These are phyloP conservation scores for Solanum pimpinellifolium DNA, from an alignment of 257 asterid species.

Conservation along the genomic window DNA sequence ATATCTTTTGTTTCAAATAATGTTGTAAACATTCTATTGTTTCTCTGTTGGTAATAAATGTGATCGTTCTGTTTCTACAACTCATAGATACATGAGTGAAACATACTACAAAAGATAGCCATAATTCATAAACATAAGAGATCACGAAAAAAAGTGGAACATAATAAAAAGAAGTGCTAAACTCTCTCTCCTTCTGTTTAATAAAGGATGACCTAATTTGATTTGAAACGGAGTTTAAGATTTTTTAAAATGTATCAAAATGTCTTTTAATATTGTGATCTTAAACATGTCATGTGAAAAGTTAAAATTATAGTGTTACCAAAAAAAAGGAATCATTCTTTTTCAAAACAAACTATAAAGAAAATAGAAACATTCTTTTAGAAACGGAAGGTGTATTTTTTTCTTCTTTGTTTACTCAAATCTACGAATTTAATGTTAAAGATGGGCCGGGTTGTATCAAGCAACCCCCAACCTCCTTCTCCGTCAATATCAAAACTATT, in stretches of 20 bases:
- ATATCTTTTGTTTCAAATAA: not conserved
- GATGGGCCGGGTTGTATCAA: not conserved
- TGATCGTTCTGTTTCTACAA: not conserved
- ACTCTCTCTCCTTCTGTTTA: too few relatives aligned
- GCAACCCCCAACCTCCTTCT: not conserved
- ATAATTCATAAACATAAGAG: not conserved
- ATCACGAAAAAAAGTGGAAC: not conserved
- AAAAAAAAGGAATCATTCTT: accelerated
- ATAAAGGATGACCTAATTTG: too few relatives aligned
- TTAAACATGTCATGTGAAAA: too few relatives aligned
- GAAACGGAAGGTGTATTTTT: accelerated
- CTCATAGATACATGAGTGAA: not conserved
- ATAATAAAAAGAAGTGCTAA: too few relatives aligned
- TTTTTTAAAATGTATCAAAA: too few relatives aligned
- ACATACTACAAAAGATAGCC: too few relatives aligned
- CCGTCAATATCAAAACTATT: not conserved
- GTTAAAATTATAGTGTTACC: too few relatives aligned
- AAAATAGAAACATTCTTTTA: too few relatives aligned
- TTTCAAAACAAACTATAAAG: too few relatives aligned
- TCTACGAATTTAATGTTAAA: too few relatives aligned
- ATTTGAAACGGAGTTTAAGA: too few relatives aligned
- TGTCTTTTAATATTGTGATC: accelerated
- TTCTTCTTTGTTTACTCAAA: not conserved
- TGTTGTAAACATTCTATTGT: not conserved
- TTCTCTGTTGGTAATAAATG: not conserved